Conservation (phyloP, 768 basidiomycete genomes). For the Lentinula edodes region DNA sequence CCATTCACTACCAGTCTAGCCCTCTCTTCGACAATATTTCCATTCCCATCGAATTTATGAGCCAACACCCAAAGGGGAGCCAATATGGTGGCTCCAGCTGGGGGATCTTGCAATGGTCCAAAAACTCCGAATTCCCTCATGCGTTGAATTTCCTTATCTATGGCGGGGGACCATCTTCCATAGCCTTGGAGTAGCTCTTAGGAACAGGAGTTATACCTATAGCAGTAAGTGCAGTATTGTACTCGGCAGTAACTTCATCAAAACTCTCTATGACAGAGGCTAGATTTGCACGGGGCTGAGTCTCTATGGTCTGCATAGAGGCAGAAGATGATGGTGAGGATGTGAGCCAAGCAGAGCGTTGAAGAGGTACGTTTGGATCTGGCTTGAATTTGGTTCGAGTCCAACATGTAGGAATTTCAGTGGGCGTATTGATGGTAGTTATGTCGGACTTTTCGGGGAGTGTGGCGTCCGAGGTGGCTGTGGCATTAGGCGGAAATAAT, state of each 20-base stretch:
- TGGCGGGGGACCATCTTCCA: background rate
- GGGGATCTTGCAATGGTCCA: background rate
- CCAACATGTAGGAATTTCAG: too few relatives aligned
- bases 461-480: too few relatives aligned
- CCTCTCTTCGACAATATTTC: conserved; percentile 20
- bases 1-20: conserved; percentile 24
- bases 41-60: background rate
- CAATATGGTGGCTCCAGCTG: background rate
- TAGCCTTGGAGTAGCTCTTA: background rate
- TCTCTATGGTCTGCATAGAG: too few relatives aligned
- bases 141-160: background rate
- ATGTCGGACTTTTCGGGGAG: too few relatives aligned
- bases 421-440: too few relatives aligned
- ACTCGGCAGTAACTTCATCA: background rate
- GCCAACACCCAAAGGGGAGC: background rate
- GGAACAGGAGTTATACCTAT: background rate
- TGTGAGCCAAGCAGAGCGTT: too few relatives aligned
- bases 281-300: too few relatives aligned
- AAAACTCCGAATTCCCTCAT: background rate
- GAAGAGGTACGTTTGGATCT: too few relatives aligned
- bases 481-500: too few relatives aligned
- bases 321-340: too few relatives aligned
- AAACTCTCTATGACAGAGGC: too few relatives aligned
- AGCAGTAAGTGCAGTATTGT: background rate
- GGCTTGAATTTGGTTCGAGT: too few relatives aligned